Base-by-base conservation (phyloP, 441 rosid species). In the Pelargonium cotyledonis region DNA sequence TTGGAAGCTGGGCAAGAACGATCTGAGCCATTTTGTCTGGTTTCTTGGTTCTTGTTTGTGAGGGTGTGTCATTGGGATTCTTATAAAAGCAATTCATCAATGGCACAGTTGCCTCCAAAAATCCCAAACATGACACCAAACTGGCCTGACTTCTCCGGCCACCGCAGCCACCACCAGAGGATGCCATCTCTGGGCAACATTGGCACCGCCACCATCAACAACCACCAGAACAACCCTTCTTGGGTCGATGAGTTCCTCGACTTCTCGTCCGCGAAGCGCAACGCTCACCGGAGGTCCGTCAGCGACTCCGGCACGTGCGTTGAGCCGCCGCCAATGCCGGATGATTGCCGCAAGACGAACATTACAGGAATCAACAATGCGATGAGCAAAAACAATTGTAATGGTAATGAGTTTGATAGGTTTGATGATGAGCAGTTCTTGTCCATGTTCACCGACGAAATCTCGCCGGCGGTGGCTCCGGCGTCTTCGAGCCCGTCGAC, bases 171-270 rank as follows among this genome's bases (percentile, higher is more conserved):
- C 77, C 55, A 61, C 74, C 65, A 65, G 16, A 49, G 16, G n/a
- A 49, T 49, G 57, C 57, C 57, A 16, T 49, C 57, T 49, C 15
- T 49, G 57, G 57, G 57, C 16, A 26, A 26, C 31, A 26, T 26
- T 26, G 57, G 57, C 15, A 57, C 47, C 68, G 70, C 9, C 76
- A 68, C 6, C 79, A 74, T 9, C 76, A 16, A 0, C 75, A 68
- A 0, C 80, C 41, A 23, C 70, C 44, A 23, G 67, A 5, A 85
- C 57, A 49, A 49, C 57, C 3, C 89, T 87, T 84, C 85, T 0
- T 89, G 97, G 97, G 88, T 88, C 19, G 97, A 90, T n/a, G 98
- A 93, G 69, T 93, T 93, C 84, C 90, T 90, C 2, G 95, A 93
- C 76, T 93, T 93, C 84, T 86, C 98, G 0, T 75, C 89, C 0